A percentile compares a stretch with the other conserved stretches of the same genome.
Conservation (phyloP, 1,284 basidiomycete species). For the Cutaneotrichosporon sp. region DNA sequence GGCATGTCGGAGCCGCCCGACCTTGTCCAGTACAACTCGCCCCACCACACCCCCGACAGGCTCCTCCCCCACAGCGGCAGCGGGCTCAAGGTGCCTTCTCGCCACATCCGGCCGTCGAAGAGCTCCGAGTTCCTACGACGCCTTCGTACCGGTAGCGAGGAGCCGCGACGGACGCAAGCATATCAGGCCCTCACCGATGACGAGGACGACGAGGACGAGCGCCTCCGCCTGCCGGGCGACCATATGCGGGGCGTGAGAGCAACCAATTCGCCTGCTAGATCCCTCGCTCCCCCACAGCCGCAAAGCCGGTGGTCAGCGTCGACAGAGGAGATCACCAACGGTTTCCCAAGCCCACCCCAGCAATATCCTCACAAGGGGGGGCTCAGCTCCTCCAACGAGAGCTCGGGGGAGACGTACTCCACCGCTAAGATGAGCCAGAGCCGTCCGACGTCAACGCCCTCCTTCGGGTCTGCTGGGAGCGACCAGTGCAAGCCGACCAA, state of each 20-base stretch:
- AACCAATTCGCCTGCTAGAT: background rate
- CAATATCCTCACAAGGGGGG: background rate
- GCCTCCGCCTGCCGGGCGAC: background rate
- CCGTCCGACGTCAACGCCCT: background rate
- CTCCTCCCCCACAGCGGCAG: background rate
- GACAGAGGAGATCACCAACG: background rate
- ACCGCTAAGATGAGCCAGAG: background rate
- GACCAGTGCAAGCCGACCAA: background rate
- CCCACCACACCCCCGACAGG: background rate
- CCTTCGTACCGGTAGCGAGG: background rate
- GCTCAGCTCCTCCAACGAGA: background rate
- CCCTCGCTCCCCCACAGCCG: background rate
- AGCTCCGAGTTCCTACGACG: conserved; percentile 12
- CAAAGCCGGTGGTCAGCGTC: background rate
- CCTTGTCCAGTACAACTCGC: too few relatives aligned
- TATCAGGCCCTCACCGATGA: conserved; percentile 2
- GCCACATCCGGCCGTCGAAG: conserved; percentile 3
- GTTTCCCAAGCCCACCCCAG: background rate
- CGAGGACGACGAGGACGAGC: conserved; percentile 10
- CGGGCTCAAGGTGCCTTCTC: background rate
- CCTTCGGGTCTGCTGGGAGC: background rate
- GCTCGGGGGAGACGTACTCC: conserved; percentile 2
- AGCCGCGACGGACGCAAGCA: background rate
- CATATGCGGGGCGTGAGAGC: background rate
- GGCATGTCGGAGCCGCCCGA: background rate